Evolutionary conservation across 768 basidiomycete genomes (phyloP), one percentile per base, ranked within the genome.

Genomic region (Gautieria morchelliformis): DNA sequence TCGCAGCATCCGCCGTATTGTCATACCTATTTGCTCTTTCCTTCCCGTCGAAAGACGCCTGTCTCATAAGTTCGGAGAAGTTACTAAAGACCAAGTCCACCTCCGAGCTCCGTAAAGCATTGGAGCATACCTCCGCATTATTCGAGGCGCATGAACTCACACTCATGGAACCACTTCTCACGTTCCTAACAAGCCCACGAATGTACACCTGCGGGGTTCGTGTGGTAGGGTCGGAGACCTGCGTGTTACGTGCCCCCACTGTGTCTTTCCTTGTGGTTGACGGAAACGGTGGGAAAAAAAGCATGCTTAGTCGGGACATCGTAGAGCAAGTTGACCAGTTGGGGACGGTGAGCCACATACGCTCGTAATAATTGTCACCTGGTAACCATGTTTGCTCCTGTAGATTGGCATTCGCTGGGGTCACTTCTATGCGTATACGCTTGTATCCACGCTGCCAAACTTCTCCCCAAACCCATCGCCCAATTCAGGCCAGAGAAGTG

Each of bases 321-420:
- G 87, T 89, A 5, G 71, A 70, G 22, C 72, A 71, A 15, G 87
- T 89, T 62, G 87, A 90, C 65, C 66, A 74, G 63, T 81, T 76
- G 52, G 81, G 81, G 22, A 74, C 75, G 37, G 88, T 89, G 56
- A 64, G 84, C 20, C 35, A 8, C 53, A 54, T 11, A 10, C 35
- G n/a, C 40, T 35, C 44, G 41, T 39, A 9, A 42, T 30, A 9
- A 39, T 41, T 30, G 14, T 56, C 27, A 27, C 2, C 5, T 27
- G 27, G 5, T 39, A 11, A 3, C 30, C 11, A n/a, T 5, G 17
- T n/a, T 20, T 51, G 22, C 19, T 27, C 24, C 47, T 27, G 17
- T 62, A 90, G 88, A 77, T 88, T 48, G 88, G 88, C 0, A 85
- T 90, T 58, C 83, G 85, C 20, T 87, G 78, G 58, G 88, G 88